phyloP scores from a whole-genome alignment of 2,329 filamentous ascomycete species.

The Boeremia exigua region DNA sequence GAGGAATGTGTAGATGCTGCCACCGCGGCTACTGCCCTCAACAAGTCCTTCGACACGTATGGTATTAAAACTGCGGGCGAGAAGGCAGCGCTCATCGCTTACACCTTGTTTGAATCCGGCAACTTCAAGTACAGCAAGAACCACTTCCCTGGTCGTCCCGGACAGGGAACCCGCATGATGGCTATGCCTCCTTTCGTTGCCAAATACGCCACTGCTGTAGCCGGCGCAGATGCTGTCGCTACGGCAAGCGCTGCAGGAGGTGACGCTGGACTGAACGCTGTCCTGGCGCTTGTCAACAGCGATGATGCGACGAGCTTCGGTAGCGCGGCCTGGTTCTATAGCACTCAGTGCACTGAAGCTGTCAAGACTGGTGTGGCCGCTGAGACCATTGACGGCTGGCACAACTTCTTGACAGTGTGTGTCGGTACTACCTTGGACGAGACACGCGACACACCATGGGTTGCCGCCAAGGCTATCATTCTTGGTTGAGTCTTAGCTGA shows the following conservation, averaged over 20 bases:
- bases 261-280: conserved; percentile 43
- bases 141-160: conserved; percentile 64
- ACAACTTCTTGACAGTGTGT: conserved; percentile 61
- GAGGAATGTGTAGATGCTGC: conserved; percentile 66
- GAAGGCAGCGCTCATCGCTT: conserved; percentile 72
- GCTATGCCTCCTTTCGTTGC: conserved; percentile 63
- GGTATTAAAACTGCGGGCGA: conserved; percentile 61
- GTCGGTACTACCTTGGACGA: conserved; percentile 58
- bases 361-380: conserved; percentile 53
- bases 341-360: conserved; percentile 57
- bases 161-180: conserved; percentile 77
- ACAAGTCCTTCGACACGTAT: conserved; percentile 64
- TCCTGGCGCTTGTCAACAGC: conserved; percentile 59
- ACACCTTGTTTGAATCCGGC: conserved; percentile 74
- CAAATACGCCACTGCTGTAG: conserved; percentile 60
- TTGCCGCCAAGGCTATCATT: conserved; percentile 46
- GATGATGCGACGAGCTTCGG: conserved; percentile 60
- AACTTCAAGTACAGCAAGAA: conserved; percentile 77
- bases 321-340: conserved; percentile 67
- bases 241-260: conserved; percentile 41
- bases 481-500: conserved; percentile 2
- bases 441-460: conserved; percentile 57
- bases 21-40: conserved; percentile 65
- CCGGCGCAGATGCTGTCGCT: conserved; percentile 40
- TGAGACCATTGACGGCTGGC: conserved; percentile 59